These are phyloP conservation scores for Venturia effusa DNA, from an alignment of 2,329 filamentous ascomycete genomes.

Conservation along the genomic window DNA sequence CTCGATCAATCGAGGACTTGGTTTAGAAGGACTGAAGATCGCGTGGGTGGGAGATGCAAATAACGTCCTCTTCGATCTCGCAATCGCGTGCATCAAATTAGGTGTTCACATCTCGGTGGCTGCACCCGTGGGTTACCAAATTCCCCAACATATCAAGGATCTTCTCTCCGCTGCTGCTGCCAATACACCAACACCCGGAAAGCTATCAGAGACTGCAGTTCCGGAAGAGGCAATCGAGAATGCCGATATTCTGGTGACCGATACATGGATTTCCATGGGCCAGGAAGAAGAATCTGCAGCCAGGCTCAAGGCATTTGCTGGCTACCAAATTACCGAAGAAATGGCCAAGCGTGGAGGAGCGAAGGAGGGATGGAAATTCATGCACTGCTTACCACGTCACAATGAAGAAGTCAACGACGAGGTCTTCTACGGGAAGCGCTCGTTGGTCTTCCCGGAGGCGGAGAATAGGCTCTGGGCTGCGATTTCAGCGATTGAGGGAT, in stretches of 20 bases:
- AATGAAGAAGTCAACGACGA: conserved; percentile 88
- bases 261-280: conserved; percentile 98
- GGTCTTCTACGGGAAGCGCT: conserved; percentile 80
- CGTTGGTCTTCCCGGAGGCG: conserved; percentile 84
- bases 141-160: conserved; percentile 62
- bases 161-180: conserved; percentile 57
- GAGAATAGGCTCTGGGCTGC: conserved; percentile 93
- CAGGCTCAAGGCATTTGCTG: conserved; percentile 69
- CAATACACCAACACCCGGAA: conserved; percentile 49
- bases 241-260: conserved; percentile 85
- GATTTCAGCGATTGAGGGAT: conserved; percentile 68
- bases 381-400: conserved; percentile 94
- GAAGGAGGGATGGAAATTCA: conserved; percentile 87
- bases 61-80: conserved; percentile 91
- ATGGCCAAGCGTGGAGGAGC: conserved; percentile 76
- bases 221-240: conserved; percentile 78
- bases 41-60: conserved; percentile 97
- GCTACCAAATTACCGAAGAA: conserved; percentile 84
- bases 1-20: conserved; percentile 37
- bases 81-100: conserved; percentile 76
- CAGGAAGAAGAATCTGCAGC: conserved; percentile 77
- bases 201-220: conserved; percentile 61
- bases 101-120: conserved; percentile 81
- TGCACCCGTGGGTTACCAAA: conserved; percentile 73
- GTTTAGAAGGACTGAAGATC: conserved; percentile 74